These are phyloP conservation scores for Trichosphaerium sp. DNA, from an alignment of 78 protist genomes.

Conservation along the genomic window DNA sequence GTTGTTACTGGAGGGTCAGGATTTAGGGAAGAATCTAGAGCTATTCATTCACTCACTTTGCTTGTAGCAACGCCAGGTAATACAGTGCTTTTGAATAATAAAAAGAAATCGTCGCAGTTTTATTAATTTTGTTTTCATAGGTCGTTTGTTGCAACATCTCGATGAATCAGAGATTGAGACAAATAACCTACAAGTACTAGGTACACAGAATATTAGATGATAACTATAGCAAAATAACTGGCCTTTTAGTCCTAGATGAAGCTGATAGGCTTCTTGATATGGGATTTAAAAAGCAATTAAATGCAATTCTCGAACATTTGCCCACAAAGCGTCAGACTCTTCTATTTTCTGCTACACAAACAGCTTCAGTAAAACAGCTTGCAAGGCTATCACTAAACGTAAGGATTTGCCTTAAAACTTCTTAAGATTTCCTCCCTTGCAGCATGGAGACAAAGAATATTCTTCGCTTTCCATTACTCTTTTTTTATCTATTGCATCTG, in stretches of 20 bases:
- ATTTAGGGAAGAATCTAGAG: too few relatives aligned
- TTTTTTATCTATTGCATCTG: neutral
- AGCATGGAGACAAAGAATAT: neutral
- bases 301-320: conserved; percentile 66
- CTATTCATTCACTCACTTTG: too few relatives aligned
- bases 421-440: neutral
- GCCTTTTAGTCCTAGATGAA: conserved; percentile 85
- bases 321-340: conserved; percentile 74
- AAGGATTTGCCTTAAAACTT: neutral
- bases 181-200: conserved; percentile 58
- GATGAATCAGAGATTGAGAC: conserved; percentile 64
- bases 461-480: neutral
- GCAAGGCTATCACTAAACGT: conserved; percentile 50
- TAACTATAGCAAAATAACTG: too few relatives aligned
- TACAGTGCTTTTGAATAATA: too few relatives aligned
- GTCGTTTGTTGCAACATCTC: conserved; percentile 95
- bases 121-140: too few relatives aligned
- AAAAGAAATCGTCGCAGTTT: too few relatives aligned
- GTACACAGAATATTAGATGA: too few relatives aligned
- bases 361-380: conserved; percentile 56
- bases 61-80: too few relatives aligned
- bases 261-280: conserved; percentile 91
- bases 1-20: too few relatives aligned
- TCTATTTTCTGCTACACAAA: conserved; percentile 96
- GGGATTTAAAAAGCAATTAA: conserved; percentile 75